These are phyloP conservation scores for Rhodotorula paludigena DNA, from an alignment of 768 basidiomycete species.

Conservation along the genomic window DNA sequence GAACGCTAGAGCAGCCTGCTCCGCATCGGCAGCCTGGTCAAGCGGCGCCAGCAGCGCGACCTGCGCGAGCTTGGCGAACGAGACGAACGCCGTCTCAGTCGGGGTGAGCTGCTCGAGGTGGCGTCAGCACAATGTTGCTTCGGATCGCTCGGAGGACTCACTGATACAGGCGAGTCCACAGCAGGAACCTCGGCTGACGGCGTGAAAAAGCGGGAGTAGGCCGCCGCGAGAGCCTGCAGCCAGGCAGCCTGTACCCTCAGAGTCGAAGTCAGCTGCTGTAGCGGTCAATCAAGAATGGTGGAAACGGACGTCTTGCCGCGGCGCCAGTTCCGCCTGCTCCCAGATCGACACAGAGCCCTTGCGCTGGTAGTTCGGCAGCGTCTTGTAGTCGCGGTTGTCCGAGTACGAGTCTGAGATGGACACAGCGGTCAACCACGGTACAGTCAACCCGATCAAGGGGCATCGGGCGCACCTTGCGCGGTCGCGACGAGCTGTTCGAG, in stretches of 20 bases:
- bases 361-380: slow-evolving; percentile 75
- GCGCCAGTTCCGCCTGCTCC: slow-evolving; percentile 66
- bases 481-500: slow-evolving; percentile 76
- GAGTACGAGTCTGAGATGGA: slow-evolving; percentile 48
- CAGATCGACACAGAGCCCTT: slow-evolving; percentile 54
- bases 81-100: slow-evolving; percentile 9
- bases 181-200: not conserved
- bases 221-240: slow-evolving; percentile 65
- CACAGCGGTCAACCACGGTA: not conserved
- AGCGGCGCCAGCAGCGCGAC: slow-evolving; percentile 47
- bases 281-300: not conserved
- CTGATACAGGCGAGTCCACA: not conserved
- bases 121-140: not conserved
- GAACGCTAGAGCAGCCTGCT: slow-evolving; percentile 55
- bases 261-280: not conserved
- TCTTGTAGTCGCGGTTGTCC: slow-evolving; percentile 80
- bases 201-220: slow-evolving; percentile 58
- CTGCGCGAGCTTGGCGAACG: slow-evolving; percentile 7
- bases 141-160: not conserved
- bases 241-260: slow-evolving; percentile 58
- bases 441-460: not conserved
- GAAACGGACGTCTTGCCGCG: slow-evolving; percentile 59
- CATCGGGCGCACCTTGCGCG: slow-evolving; percentile 49
- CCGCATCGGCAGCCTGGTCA: slow-evolving; percentile 46
- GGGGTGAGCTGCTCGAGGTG: slow-evolving; percentile 6